Evolutionary conservation across 805 yeast genomes (phyloP).

Genomic region (Kuraishia floccosa): DNA sequence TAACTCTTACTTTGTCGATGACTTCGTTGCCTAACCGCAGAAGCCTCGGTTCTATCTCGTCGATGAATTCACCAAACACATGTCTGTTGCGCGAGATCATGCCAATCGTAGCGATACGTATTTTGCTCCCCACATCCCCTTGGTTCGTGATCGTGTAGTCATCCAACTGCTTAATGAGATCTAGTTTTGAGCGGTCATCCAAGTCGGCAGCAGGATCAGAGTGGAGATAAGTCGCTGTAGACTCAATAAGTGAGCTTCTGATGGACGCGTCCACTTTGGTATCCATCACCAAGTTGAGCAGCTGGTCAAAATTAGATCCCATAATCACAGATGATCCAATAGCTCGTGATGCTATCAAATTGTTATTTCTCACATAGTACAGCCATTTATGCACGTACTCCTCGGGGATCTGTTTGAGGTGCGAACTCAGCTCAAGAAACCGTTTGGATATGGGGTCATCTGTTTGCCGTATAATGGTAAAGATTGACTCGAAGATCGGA

Average conservation of each 20-base stretch:
- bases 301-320: constrained; percentile 7
- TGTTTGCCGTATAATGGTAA: constrained; percentile 15
- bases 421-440: constrained; percentile 18
- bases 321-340: constrained; percentile 16
- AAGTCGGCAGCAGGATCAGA: constrained; percentile 9
- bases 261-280: constrained; percentile 15
- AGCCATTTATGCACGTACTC: constrained; percentile 18
- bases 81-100: constrained; percentile 21
- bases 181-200: constrained; percentile 3
- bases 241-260: constrained; percentile 13
- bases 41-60: constrained; percentile 21
- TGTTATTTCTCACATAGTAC: constrained; percentile 25
- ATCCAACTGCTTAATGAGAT: constrained; percentile 33
- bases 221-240: constrained; percentile 13
- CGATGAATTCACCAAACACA: constrained; percentile 5
- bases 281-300: constrained; percentile 17
- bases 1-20: constrained; percentile 38
- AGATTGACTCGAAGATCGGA: constrained; percentile 10
- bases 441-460: constrained; percentile 10
- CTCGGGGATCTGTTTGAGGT: constrained; percentile 6
- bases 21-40: constrained; percentile 54
- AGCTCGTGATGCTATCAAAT: constrained; percentile 22
- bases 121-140: constrained; percentile 87
- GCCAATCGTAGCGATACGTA: constrained; percentile 40
- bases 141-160: constrained; percentile 73